Evolutionary conservation across 495 filamentous ascomycete species (phyloP), one percentile per base, ranked within the genome.

Genomic region (Ascobolus immersus): DNA sequence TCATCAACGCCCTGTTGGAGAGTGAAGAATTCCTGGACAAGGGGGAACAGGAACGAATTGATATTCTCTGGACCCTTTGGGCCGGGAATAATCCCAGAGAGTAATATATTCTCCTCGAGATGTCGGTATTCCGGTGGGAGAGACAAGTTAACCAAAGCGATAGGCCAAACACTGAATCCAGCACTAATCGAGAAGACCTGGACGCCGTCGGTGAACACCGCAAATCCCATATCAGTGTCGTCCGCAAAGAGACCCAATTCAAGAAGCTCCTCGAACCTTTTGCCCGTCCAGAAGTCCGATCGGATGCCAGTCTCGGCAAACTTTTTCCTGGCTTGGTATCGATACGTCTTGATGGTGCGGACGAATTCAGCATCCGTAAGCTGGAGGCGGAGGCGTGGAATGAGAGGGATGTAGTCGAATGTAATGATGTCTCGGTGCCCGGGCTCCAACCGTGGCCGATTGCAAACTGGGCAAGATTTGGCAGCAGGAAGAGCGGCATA

Each of bases 21-120:
- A 4, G 21, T 13, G 2, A 34, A 3, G n/a, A 42, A 35, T 21
- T 42, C 40, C 8, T 32, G 12, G 2, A 39, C 12, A 0, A 42
- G 20, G 0, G 32, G 40, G 31, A 19, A 42, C 4, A 39, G 26
- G 19, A 42, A 42, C 0, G 36, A 42, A 6, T 42, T 36, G 2
- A 38, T 17, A 29, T 41, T 28, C 17, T 41, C 37, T 4, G 21
- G 28, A 12, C 23, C 12, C 6, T 42, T 35, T 0, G 36, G 40
- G 1, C 40, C 36, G 2, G 32, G 36, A 12, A 39, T 32, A 20
- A 39, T 31, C 7, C 36, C 40, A 0, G 18, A 2, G 6, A 30
- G 13, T 3, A 42, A 7, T 12, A 39, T 19, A 8, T 35, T 39
- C 6, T 14, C 15, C 1, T 15, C 30, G 9, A 35, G 34, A 9